Evolutionary conservation across 108 stramenopile species (phyloP), one percentile per base, ranked within the genome.

Genomic region (Aureococcus anophagefferens): DNA sequence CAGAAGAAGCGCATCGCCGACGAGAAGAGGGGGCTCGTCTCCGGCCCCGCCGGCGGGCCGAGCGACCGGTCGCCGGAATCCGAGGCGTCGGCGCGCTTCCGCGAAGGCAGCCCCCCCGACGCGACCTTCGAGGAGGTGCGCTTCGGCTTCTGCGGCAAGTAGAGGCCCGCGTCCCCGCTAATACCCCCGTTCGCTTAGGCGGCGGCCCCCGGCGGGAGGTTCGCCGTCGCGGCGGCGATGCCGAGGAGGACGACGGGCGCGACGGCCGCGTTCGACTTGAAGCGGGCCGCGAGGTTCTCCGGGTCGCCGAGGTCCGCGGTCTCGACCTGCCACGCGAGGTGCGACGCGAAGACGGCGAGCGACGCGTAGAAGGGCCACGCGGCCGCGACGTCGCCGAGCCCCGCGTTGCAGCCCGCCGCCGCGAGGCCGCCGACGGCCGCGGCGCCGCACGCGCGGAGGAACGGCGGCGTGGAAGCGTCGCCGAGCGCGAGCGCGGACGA

Each of bases 401-500:
- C 51, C 21, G 51, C 51, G 25, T 18, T 59, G 51, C 13, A 25
- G 51, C 51, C 51, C 51, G 51, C 51, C 7, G 13, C 7, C 3
- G 7, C 51, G 51, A 59, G 14, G 51, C 51, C 51, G 51, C 30
- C 14, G 30, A 28, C 40, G 13, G n/a, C 35, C 9, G 63, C 81
- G 13, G 68, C 74, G 29, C 66, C 68, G 18, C 84, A 82, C 32
- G 79, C 84, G 0, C 76, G 32, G 0, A 86, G 77, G 30, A 84
- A 45, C 0, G 82, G 88, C 78, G 91, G 93, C 21, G 89, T 90
- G 18, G 63, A 69, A 0, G 85, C 62, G 18, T 86, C 87, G 30
- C 94, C 94, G 84, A 96, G 91, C 9, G 87, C 83, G 70, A 96
- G 77, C 0, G 95, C 94, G 29, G 95, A 93, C 51, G 90, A 91